These are phyloP conservation scores for Neurospora hispaniola DNA, from an alignment of 495 filamentous ascomycete species.

Conservation along the genomic window DNA sequence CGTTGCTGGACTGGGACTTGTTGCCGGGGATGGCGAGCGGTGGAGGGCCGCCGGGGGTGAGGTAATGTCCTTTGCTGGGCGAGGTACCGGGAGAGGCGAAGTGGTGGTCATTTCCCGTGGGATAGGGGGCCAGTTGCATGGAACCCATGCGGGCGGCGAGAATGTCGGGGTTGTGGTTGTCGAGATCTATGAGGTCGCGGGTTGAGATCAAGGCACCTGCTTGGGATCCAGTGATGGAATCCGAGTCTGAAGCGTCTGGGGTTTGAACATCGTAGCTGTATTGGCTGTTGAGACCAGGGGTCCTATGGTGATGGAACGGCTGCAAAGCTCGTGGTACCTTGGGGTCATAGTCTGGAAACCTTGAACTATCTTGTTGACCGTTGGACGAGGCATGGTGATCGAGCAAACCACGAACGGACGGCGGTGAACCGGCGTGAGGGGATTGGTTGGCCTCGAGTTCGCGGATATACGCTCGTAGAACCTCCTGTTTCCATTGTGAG, in stretches of 20 bases:
- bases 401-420: slow-evolving; percentile 31
- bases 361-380: slow-evolving; percentile 13
- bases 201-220: slow-evolving; percentile 34
- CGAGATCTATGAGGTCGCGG: slow-evolving; percentile 31
- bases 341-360: slow-evolving; percentile 3
- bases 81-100: slow-evolving; percentile 23
- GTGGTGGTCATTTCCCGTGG: slow-evolving; percentile 15
- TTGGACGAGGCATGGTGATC: slow-evolving; percentile 4
- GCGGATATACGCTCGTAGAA: slow-evolving; percentile 44
- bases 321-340: slow-evolving; percentile 7
- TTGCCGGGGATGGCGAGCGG: slow-evolving; percentile 13
- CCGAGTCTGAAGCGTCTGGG: slow-evolving; percentile 21
- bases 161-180: slow-evolving; percentile 20
- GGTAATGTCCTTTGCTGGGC: slow-evolving; percentile 11
- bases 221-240: slow-evolving; percentile 9
- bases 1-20: slow-evolving; percentile 2
- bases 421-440: slow-evolving; percentile 23
- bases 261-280: slow-evolving; percentile 25
- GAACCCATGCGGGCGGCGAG: slow-evolving; percentile 21
- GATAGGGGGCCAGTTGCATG: slow-evolving; percentile 17
- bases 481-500: slow-evolving; percentile 28
- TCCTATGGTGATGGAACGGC: slow-evolving; percentile 6
- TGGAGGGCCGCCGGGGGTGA: slow-evolving; percentile 12
- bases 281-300: slow-evolving; percentile 11
- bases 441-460: slow-evolving; percentile 34